phyloP scores from a whole-genome alignment of 176 grass and related monocot genomes.

The Alloteropsis semialata region DNA sequence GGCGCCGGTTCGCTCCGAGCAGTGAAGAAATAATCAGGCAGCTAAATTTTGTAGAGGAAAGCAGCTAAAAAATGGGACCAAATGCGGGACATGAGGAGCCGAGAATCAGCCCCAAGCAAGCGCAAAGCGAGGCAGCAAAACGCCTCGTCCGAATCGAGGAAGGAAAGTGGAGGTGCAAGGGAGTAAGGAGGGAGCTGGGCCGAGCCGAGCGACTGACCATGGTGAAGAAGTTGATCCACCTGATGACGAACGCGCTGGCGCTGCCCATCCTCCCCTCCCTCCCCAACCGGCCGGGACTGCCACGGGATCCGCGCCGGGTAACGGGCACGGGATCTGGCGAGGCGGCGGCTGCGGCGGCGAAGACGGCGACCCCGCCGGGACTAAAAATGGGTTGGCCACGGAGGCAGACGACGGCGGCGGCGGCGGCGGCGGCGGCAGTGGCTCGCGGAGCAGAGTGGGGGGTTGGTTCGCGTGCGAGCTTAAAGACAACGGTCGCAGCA shows the following conservation, averaged over 20 bases:
- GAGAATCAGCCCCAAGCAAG: background rate
- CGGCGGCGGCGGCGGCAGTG: background rate
- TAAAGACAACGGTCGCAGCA: conserved; percentile 20
- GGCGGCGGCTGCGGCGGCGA: background rate
- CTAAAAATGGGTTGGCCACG: no score
- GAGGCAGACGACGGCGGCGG: background rate
- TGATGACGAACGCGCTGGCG: conserved; percentile 80
- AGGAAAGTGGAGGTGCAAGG: background rate
- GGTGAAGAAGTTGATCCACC: conserved; percentile 99
- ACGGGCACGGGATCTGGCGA: conserved; percentile 10
- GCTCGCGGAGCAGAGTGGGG: background rate
- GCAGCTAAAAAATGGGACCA: background rate
- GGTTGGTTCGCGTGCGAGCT: background rate
- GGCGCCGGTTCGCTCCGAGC: background rate
- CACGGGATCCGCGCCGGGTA: background rate
- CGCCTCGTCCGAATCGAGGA: background rate
- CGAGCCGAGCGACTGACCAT: conserved; percentile 50
- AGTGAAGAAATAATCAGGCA: background rate
- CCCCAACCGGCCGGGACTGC: background rate
- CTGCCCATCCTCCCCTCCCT: conserved; percentile 50
- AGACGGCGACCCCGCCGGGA: no score
- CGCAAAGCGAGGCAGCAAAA: background rate
- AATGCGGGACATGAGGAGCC: background rate
- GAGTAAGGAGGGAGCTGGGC: background rate
- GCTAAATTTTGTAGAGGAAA: background rate